Conservation (phyloP, 164 flowering plant genomes). For the Litsea cubeba region DNA sequence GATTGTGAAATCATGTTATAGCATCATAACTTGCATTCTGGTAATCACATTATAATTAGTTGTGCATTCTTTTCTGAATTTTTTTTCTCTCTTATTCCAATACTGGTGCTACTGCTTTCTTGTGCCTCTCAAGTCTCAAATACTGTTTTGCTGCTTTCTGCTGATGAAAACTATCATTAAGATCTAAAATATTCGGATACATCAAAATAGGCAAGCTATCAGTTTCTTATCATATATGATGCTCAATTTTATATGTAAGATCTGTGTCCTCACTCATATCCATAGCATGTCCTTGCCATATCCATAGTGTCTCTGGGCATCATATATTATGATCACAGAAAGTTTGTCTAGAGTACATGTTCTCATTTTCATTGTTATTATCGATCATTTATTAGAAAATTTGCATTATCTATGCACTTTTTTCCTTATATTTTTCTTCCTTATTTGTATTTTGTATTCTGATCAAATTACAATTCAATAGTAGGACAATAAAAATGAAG, state of each 20-base stretch:
- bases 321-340: neutral
- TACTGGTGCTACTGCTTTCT: neutral
- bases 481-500: no score
- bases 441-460: neutral
- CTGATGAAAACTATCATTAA: neutral
- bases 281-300: neutral
- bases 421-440: neutral
- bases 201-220: neutral
- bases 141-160: neutral
- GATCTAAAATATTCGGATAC: neutral
- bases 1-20: neutral
- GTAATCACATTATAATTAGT: neutral
- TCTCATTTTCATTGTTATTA: no score
- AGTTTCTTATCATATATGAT: neutral
- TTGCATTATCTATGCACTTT: neutral
- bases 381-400: no score
- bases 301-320: neutral
- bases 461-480: neutral
- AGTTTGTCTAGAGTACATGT: neutral
- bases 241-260: neutral
- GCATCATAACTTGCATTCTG: neutral
- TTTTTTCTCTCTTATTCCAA: no score
- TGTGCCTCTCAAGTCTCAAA: neutral
- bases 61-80: neutral
- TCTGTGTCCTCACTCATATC: neutral